Evolutionary conservation across 2,329 filamentous ascomycete species (phyloP).

Genomic region (Rhynchosporium graminicola): DNA sequence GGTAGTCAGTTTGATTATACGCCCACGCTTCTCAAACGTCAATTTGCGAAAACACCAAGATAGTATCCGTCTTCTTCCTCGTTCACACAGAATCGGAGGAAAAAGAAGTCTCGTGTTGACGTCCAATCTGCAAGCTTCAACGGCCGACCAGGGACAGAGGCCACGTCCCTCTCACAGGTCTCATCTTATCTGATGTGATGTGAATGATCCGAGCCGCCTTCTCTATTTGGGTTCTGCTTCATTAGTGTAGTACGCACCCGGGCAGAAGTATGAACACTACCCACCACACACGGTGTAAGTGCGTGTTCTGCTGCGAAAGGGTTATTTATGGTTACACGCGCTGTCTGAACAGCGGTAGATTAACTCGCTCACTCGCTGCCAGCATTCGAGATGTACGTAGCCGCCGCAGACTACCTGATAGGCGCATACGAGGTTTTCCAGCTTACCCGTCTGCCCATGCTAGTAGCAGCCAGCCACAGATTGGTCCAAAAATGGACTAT

Average conservation of each 20-base stretch:
- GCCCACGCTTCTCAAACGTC: neutral
- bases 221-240: neutral
- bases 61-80: neutral
- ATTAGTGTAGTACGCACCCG: neutral
- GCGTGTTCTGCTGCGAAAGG: neutral
- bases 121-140: neutral
- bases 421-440: conserved; percentile 5
- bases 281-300: neutral
- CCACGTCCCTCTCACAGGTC: neutral
- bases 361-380: neutral
- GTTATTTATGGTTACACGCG: conserved; percentile 6
- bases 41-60: neutral
- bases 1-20: neutral
- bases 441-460: neutral
- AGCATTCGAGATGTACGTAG: neutral
- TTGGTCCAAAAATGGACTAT: neutral
- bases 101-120: neutral
- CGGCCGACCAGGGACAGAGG: neutral
- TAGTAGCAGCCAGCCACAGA: neutral
- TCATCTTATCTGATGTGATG: neutral
- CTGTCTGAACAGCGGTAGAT: neutral
- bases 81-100: neutral
- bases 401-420: conserved; percentile 8
- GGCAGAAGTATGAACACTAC: no score
- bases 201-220: no score